Evolutionary conservation across 805 yeast species (phyloP).

Genomic region (Cyberlindnera xishuangbannaensis): DNA sequence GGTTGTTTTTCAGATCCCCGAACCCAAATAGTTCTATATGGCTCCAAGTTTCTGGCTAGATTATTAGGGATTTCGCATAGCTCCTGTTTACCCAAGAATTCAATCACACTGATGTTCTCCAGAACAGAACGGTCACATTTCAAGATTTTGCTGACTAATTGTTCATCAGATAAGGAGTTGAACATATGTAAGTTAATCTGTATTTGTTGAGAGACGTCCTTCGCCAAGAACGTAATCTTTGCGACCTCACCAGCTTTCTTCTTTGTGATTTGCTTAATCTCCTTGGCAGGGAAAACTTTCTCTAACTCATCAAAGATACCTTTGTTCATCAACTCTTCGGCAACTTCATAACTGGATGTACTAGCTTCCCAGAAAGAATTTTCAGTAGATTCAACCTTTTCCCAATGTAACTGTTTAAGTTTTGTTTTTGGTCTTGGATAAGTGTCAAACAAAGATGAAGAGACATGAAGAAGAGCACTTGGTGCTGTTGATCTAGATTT

Average conservation of each 20-base stretch:
- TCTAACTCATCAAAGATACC: conserved; percentile 69
- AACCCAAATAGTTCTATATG: conserved; percentile 51
- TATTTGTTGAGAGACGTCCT: conserved; percentile 74
- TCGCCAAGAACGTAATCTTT: conserved; percentile 51
- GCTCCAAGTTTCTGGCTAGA: conserved; percentile 51
- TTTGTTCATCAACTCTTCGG: conserved; percentile 42
- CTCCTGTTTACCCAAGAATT: conserved; percentile 66
- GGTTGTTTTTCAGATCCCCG: conserved; percentile 33
- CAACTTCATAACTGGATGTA: conserved; percentile 36
- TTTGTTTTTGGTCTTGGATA: conserved; percentile 49
- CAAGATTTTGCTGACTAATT: conserved; percentile 48
- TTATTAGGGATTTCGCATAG: conserved; percentile 53
- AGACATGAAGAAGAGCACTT: conserved; percentile 26
- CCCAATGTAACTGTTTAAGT: conserved; percentile 82
- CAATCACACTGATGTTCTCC: conserved; percentile 52
- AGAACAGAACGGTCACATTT: conserved; percentile 53
- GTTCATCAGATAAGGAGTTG: conserved; percentile 45
- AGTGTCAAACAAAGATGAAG: conserved; percentile 21
- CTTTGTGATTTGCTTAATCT: conserved; percentile 27
- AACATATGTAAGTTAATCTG: conserved; percentile 71
- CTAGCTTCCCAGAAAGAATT: conserved; percentile 59
- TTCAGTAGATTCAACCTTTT: conserved; percentile 52
- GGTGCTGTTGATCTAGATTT: conserved; percentile 10
- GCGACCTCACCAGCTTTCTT: conserved; percentile 39
- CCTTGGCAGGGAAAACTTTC: conserved; percentile 46